These are phyloP conservation scores for Dioscorea cayenensis DNA, from an alignment of 116 monocot species.

Conservation along the genomic window DNA sequence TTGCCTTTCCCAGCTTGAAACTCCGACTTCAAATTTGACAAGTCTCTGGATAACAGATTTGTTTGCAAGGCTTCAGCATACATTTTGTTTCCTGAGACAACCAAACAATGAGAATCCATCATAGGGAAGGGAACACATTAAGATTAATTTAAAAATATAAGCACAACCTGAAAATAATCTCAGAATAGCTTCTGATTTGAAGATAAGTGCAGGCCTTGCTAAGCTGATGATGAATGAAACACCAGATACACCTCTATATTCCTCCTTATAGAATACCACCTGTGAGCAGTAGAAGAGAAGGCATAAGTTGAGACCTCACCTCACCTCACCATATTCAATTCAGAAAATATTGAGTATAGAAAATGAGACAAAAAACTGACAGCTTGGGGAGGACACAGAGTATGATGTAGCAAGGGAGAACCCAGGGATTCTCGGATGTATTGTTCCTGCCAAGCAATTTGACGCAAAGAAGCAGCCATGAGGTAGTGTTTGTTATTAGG, in stretches of 20 bases:
- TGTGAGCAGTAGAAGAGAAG: conserved; percentile 13
- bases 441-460: conserved; percentile 42
- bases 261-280: conserved; percentile 64
- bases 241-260: conserved; percentile 51
- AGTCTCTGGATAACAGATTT: conserved; percentile 69
- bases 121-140: neutral
- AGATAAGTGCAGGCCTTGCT: conserved; percentile 47
- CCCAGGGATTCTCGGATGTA: conserved; percentile 77
- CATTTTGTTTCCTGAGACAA: conserved; percentile 47
- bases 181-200: conserved; percentile 34
- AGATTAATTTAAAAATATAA: neutral
- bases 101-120: neutral
- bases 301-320: neutral
- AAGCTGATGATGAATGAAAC: conserved; percentile 66
- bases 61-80: conserved; percentile 45
- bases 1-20: conserved; percentile 79
- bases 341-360: neutral
- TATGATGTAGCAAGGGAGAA: conserved; percentile 62
- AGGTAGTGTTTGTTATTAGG: neutral
- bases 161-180: conserved; percentile 38
- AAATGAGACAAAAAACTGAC: conserved; percentile 34
- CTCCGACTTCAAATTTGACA: conserved; percentile 59
- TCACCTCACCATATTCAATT: neutral
- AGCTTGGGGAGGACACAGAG: conserved; percentile 37
- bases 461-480: neutral